Base-by-base conservation (phyloP, 345 rosid species). In the Acer negundo region DNA sequence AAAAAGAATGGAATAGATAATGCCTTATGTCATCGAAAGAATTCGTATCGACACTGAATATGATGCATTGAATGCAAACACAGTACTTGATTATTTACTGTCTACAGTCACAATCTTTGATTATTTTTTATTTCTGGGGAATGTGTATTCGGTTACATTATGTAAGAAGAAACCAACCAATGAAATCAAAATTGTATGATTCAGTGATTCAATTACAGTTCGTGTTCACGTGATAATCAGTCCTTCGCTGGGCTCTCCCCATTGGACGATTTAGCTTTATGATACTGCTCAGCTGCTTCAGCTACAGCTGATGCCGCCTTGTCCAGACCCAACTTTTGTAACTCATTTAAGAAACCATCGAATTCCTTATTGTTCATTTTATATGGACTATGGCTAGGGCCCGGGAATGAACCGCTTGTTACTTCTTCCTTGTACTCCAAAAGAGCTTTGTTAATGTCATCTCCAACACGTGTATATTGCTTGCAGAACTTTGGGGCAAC, bases 401-500 rank as follows among this genome's bases (percentile, higher is more conserved):
- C 91, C 9, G 97, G 99, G 79, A 96, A 95, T 10, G 87, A 79
- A 51, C 94, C 86, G 3, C 76, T 92, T 0, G 82, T 75, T 28
- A 93, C 98, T 77, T 93, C 99, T 84, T 90, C 91, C 80, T 86
- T 95, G 84, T 92, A 96, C 22, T 91, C 90, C 3, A 83, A 23
- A 13, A 90, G 89, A 7, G 97, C 93, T 81, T 91, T 89, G 89
- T 91, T 89, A 78, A 96, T 90, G 65, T 85, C 83, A 67, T 91
- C 94, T 71, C 98, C 98, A 10, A 91, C 92, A 4, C 28, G 79
- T 23, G 90, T 91, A 81, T 80, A 96, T 69, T 91, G 97, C 84
- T 91, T 91, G 64, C 98, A 91, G 82, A 94, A 94, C 89, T 94
- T 94, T 19, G 97, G 98, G 20, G 95, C 88, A 42, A 94, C 98